Conservation (phyloP, 495 filamentous ascomycete genomes). For the Trypethelium eluteriae region DNA sequence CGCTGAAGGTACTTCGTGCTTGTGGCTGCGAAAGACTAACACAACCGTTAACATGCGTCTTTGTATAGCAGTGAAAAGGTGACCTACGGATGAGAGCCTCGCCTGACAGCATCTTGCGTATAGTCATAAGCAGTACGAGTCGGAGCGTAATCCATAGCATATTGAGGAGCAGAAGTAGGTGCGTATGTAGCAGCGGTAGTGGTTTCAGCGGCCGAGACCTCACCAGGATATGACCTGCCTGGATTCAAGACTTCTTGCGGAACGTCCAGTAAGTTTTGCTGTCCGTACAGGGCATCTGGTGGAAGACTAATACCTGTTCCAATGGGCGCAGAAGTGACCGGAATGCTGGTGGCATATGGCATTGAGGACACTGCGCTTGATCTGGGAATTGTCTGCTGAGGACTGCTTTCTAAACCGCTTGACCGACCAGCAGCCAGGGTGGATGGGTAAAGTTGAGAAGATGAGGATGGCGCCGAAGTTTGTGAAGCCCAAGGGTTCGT, state of each 20-base stretch:
- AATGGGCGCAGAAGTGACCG: slow-evolving; percentile 63
- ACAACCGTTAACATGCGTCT: not conserved
- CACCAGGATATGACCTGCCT: slow-evolving; percentile 29
- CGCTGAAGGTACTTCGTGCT: slow-evolving; percentile 56
- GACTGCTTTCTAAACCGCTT: slow-evolving; percentile 41
- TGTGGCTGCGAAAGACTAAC: slow-evolving; percentile 1
- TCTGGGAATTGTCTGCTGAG: slow-evolving; percentile 48
- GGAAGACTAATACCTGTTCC: slow-evolving; percentile 63
- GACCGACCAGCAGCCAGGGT: slow-evolving; percentile 52
- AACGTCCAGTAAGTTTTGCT: slow-evolving; percentile 64
- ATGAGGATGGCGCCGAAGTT: slow-evolving; percentile 48
- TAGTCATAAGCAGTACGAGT: slow-evolving; percentile 52
- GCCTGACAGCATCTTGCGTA: slow-evolving; percentile 54
- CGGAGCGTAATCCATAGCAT: slow-evolving; percentile 53
- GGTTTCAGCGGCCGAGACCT: slow-evolving; percentile 35
- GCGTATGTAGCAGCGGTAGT: slow-evolving; percentile 60
- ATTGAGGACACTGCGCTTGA: slow-evolving; percentile 56
- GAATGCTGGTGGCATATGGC: slow-evolving; percentile 59
- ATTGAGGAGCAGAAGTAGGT: slow-evolving; percentile 61
- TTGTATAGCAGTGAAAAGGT: slow-evolving; percentile 34
- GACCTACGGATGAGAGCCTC: slow-evolving; percentile 88
- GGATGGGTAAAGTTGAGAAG: slow-evolving; percentile 49
- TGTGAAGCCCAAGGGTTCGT: slow-evolving; percentile 77
- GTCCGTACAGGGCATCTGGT: slow-evolving; percentile 49
- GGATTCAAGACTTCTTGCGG: slow-evolving; percentile 64